These are phyloP conservation scores for Cylindricascospora bacillispora DNA, from an alignment of 1,139 yeast genomes.

Conservation along the genomic window DNA sequence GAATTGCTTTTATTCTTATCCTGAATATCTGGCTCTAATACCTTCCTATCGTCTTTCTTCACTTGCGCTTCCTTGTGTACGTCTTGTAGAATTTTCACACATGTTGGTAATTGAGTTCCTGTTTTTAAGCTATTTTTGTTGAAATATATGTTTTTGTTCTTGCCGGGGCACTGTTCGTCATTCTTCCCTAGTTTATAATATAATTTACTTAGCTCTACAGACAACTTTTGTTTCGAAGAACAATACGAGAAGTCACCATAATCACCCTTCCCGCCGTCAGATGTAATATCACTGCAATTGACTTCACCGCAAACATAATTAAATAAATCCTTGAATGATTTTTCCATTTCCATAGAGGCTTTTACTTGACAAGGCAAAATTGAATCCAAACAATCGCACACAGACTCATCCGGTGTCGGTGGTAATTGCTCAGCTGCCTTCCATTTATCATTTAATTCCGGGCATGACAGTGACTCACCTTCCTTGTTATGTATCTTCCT, in stretches of 20 bases:
- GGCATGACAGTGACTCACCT: not conserved
- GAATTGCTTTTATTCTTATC: not conserved
- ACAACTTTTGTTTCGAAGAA: conserved; percentile 36
- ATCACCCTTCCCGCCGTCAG: conserved; percentile 36
- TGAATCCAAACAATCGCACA: conserved; percentile 45
- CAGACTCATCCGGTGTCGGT: conserved; percentile 38
- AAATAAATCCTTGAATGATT: conserved; percentile 29
- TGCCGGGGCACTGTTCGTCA: conserved; percentile 12
- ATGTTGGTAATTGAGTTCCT: not conserved
- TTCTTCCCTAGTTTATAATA: conserved; percentile 27
- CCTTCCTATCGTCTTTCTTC: not conserved
- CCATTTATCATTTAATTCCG: conserved; percentile 26
- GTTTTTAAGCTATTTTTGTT: conserved; percentile 10
- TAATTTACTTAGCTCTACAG: conserved; percentile 40
- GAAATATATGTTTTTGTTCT: conserved; percentile 11
- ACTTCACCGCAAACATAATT: conserved; percentile 37
- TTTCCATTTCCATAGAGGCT: conserved; percentile 16
- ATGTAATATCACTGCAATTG: conserved; percentile 39
- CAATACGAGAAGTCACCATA: conserved; percentile 55
- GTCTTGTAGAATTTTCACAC: conserved; percentile 1
- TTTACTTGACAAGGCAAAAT: conserved; percentile 37
- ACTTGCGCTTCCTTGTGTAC: not conserved
- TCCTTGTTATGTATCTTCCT: not conserved
- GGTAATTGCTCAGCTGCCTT: conserved; percentile 37
- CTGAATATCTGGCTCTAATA: not conserved